Evolutionary conservation across 2,329 filamentous ascomycete genomes (phyloP).

Genomic region (Coniochaeta pulveracea): DNA sequence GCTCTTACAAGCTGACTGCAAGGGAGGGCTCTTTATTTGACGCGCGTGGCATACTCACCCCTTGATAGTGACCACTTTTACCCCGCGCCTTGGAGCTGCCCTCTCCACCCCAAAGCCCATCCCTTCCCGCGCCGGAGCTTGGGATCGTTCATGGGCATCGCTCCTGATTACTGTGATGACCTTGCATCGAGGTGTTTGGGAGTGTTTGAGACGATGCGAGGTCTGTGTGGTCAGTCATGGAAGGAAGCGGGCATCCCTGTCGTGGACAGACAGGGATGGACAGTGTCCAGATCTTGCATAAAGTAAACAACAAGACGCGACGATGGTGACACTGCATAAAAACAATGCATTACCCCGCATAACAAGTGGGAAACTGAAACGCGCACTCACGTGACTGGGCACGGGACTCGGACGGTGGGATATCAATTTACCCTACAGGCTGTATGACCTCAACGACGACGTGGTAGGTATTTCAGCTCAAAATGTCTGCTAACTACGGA

Average conservation of each 20-base stretch:
- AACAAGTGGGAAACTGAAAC: neutral
- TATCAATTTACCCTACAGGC: no score
- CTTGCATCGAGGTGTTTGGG: constrained; percentile 1
- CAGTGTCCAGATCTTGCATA: neutral
- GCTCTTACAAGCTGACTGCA: no score
- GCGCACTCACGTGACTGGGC: neutral
- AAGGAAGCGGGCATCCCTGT: neutral
- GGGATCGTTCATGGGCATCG: neutral
- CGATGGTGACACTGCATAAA: neutral
- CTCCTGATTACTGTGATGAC: neutral
- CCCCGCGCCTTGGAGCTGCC: no score
- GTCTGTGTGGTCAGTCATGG: neutral
- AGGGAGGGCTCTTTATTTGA: no score
- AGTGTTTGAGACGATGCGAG: constrained; percentile 2
- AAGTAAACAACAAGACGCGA: constrained; percentile 3
- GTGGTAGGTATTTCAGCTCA: no score
- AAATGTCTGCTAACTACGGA: no score
- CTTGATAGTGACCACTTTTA: no score
- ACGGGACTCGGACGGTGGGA: no score
- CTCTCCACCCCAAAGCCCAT: neutral
- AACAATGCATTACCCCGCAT: constrained; percentile 2
- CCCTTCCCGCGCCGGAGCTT: neutral
- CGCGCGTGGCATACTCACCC: no score
- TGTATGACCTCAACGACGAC: no score
- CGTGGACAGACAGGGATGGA: neutral